Evolutionary conservation across 768 basidiomycete genomes (phyloP).

Genomic region (Naematelia encephala): DNA sequence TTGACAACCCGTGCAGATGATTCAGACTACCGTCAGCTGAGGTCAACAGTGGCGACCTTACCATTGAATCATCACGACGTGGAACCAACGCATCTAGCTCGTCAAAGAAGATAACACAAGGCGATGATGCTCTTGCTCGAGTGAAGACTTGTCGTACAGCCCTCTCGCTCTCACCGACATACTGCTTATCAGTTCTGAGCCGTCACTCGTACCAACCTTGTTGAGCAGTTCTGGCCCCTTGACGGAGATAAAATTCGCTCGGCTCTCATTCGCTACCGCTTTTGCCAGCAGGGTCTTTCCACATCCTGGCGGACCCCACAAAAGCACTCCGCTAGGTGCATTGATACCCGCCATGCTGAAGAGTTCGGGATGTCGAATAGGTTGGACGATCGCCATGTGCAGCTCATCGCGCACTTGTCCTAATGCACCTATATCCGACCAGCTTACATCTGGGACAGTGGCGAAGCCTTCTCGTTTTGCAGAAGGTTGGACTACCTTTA

Average conservation of each 20-base stretch:
- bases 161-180: slow-evolving; percentile 94
- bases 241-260: slow-evolving; percentile 95
- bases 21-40: slow-evolving; percentile 63
- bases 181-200: slow-evolving; percentile 56
- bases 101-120: slow-evolving; percentile 94
- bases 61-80: slow-evolving; percentile 80
- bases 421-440: slow-evolving; percentile 93
- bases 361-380: slow-evolving; percentile 81
- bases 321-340: slow-evolving; percentile 83
- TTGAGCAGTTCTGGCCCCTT: slow-evolving; percentile 96
- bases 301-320: slow-evolving; percentile 99
- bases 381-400: slow-evolving; percentile 96
- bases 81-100: slow-evolving; percentile 91
- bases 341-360: slow-evolving; percentile 86
- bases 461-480: slow-evolving; percentile 97
- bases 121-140: slow-evolving; percentile 85
- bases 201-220: slow-evolving; percentile 61
- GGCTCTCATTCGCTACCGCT: slow-evolving; percentile 92
- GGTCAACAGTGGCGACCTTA: slow-evolving; percentile 50
- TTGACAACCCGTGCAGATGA: slow-evolving; percentile 91
- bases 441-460: slow-evolving; percentile 91
- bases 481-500: slow-evolving; percentile 89
- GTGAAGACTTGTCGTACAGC: slow-evolving; percentile 94
- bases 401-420: slow-evolving; percentile 80
- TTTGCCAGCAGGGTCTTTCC: slow-evolving; percentile 98